Evolutionary conservation across 179 eudicot genomes (phyloP).

Genomic region (Spinacia oleracea): DNA sequence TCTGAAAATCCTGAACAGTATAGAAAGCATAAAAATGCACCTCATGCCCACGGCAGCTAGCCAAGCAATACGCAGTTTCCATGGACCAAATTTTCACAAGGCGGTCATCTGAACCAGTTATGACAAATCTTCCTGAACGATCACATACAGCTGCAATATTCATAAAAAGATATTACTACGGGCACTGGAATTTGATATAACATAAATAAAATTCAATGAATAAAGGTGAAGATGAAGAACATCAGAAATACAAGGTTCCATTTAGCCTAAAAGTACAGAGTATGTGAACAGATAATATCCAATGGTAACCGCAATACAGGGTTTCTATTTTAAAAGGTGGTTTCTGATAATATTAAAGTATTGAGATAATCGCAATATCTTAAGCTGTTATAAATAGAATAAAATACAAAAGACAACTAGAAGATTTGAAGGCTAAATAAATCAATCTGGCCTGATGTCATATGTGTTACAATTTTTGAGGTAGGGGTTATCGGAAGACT

Average conservation of each 20-base stretch:
- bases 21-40: conserved; percentile 45
- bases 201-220: background rate
- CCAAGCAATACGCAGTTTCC: conserved; percentile 93
- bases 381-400: background rate
- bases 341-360: no score
- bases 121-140: conserved; percentile 85
- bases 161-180: background rate
- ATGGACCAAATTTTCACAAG: conserved; percentile 94
- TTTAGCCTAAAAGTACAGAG: background rate
- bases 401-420: background rate
- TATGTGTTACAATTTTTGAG: background rate
- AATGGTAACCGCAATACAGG: no score
- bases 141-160: conserved; percentile 64
- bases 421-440: background rate
- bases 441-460: background rate
- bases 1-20: background rate
- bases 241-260: background rate
- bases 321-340: no score
- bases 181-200: background rate
- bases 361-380: background rate
- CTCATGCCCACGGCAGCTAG: conserved; percentile 97
- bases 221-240: background rate
- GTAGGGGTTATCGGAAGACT: background rate
- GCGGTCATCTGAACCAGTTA: conserved; percentile 92
- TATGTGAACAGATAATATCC: background rate